These are phyloP conservation scores for Plantago lanceolata DNA, from an alignment of 305 asterid species.

Conservation along the genomic window DNA sequence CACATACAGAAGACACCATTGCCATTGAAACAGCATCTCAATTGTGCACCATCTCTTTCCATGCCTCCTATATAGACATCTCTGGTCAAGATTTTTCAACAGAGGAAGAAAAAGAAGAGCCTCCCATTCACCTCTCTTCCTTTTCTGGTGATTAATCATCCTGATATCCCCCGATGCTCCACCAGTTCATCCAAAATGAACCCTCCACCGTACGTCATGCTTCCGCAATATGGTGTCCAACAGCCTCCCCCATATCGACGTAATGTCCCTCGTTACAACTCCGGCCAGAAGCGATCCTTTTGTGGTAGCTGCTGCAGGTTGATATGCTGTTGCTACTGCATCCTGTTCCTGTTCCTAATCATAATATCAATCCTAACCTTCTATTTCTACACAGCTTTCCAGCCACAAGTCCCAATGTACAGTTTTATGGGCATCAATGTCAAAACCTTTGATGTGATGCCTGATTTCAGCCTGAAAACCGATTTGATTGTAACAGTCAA, in stretches of 20 bases:
- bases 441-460: conserved; percentile 33
- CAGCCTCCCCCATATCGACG: conserved; percentile 28
- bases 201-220: conserved; percentile 37
- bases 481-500: conserved; percentile 29
- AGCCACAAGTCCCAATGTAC: conserved; percentile 45
- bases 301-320: conserved; percentile 29
- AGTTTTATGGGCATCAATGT: conserved; percentile 38
- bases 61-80: too few relatives aligned
- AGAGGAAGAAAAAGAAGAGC: conserved; percentile 8
- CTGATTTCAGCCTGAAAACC: conserved; percentile 45
- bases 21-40: conserved; percentile 22
- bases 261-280: conserved; percentile 30
- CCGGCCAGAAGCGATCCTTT: conserved; percentile 24
- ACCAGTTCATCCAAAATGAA: conserved; percentile 20
- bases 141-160: not conserved
- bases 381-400: conserved; percentile 31
- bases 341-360: conserved; percentile 33
- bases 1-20: conserved; percentile 16
- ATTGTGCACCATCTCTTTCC: conserved; percentile 12
- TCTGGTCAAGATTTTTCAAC: conserved; percentile 1
- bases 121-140: too few relatives aligned
- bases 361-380: conserved; percentile 14
- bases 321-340: conserved; percentile 48
- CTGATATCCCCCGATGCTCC: not conserved
- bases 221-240: conserved; percentile 15